These are phyloP conservation scores for Nicotiana knightiana DNA, from an alignment of 257 asterid genomes.

Conservation along the genomic window DNA sequence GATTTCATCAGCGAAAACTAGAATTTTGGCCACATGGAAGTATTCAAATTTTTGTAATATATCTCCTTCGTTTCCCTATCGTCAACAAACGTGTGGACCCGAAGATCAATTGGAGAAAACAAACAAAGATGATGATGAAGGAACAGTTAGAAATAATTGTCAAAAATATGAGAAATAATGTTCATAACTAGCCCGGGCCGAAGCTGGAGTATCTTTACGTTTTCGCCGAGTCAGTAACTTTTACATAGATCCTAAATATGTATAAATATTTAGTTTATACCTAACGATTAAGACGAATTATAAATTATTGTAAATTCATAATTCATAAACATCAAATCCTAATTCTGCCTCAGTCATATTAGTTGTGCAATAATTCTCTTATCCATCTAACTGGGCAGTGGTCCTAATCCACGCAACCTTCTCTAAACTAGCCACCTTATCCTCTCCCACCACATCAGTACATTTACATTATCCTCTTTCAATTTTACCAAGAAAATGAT, in stretches of 20 bases:
- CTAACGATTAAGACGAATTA: no score
- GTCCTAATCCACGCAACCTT: neutral
- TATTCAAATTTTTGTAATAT: neutral
- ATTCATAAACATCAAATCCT: no score
- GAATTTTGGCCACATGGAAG: neutral
- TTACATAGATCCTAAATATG: no score
- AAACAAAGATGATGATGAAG: neutral
- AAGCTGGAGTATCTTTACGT: no score
- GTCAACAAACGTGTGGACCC: neutral
- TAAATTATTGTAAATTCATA: no score
- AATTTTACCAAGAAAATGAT: neutral
- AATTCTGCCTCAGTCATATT: no score
- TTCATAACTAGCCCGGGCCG: no score
- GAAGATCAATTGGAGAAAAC: neutral
- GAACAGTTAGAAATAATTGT: neutral
- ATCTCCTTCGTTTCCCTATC: neutral
- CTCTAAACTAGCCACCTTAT: neutral
- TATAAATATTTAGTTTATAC: no score
- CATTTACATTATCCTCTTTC: neutral
- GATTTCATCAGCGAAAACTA: neutral
- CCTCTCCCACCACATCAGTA: neutral
- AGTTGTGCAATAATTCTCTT: neutral
- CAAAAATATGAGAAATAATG: neutral
- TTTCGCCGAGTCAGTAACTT: no score
- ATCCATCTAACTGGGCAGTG: neutral